A percentile compares a stretch with the other conserved stretches of the same genome.
Evolutionary conservation across 2,329 filamentous ascomycete species (phyloP).

Genomic region (Hymenoscyphus fraxineus): DNA sequence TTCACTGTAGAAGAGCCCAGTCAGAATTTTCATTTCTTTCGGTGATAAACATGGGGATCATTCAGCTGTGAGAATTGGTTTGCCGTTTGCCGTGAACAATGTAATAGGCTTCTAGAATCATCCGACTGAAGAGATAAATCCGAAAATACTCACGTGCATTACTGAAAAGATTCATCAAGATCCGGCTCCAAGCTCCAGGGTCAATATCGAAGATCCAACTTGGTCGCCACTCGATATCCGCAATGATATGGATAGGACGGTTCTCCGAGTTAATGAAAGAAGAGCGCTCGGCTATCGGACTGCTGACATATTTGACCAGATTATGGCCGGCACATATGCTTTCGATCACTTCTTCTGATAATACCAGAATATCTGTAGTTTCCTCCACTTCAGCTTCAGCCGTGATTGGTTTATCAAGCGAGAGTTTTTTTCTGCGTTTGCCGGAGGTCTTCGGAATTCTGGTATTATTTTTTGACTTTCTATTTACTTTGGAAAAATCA

Average conservation of each 20-base stretch:
- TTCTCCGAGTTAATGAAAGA: slow-evolving; percentile 15
- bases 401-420: slow-evolving; percentile 12
- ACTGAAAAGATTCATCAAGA: slow-evolving; percentile 60
- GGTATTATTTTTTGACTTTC: slow-evolving; percentile 25
- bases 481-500: slow-evolving; percentile 54
- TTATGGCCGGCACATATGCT: slow-evolving; percentile 31
- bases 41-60: too few relatives aligned
- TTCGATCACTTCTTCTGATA: slow-evolving; percentile 34
- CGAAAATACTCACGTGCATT: slow-evolving; percentile 41
- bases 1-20: slow-evolving; percentile 41
- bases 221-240: slow-evolving; percentile 47
- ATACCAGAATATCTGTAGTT: slow-evolving; percentile 27
- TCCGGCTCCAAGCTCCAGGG: slow-evolving; percentile 46
- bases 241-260: slow-evolving; percentile 42
- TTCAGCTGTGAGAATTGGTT: too few relatives aligned
- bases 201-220: slow-evolving; percentile 53
- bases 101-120: too few relatives aligned
- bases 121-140: too few relatives aligned
- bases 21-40: too few relatives aligned
- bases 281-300: slow-evolving; percentile 24
- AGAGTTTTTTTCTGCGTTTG: slow-evolving; percentile 12
- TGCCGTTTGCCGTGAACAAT: too few relatives aligned
- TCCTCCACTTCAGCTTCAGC: slow-evolving; percentile 21
- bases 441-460: slow-evolving; percentile 18
- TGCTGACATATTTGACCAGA: slow-evolving; percentile 25